phyloP scores from a whole-genome alignment of 768 basidiomycete species.

The Rhizopogon sp. region DNA sequence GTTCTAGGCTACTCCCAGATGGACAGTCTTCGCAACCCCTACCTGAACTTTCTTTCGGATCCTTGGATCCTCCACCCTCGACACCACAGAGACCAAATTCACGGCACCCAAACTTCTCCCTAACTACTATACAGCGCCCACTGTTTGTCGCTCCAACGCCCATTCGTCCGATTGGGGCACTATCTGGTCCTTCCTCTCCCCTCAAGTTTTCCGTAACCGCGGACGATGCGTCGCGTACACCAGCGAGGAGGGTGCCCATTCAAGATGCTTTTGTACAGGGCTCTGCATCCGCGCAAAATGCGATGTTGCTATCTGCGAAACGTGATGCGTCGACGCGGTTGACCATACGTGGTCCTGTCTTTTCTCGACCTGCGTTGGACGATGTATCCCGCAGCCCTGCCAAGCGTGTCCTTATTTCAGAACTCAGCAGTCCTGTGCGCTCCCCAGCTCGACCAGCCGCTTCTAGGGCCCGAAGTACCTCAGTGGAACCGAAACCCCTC shows the following conservation, averaged over 20 bases:
- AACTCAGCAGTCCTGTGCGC: conserved; percentile 25
- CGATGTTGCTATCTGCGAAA: conserved; percentile 26
- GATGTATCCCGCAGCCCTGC: conserved; percentile 33
- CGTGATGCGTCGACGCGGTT: conserved; percentile 18
- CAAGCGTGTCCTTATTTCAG: conserved; percentile 26
- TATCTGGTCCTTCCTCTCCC: conserved; percentile 20
- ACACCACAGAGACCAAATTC: conserved; percentile 14
- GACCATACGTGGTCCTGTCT: conserved; percentile 26
- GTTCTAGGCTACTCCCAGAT: conserved; percentile 12
- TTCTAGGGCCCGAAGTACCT: conserved; percentile 26
- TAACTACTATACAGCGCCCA: conserved; percentile 19
- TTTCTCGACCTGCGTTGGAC: conserved; percentile 34
- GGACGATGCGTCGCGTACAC: conserved; percentile 45
- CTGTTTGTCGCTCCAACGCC: conserved; percentile 26
- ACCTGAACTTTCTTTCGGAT: conserved; percentile 18
- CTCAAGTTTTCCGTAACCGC: conserved; percentile 28
- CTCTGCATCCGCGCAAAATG: conserved; percentile 45
- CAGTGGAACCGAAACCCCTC: conserved; percentile 29
- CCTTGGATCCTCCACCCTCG: conserved; percentile 21
- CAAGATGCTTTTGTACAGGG: conserved; percentile 46
- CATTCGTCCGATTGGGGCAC: conserved; percentile 11
- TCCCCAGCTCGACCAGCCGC: conserved; percentile 13
- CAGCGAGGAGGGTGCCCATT: conserved; percentile 61
- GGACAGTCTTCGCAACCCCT: conserved; percentile 3
- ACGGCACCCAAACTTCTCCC: conserved; percentile 13